These are phyloP conservation scores for Pichia sp. DNA, from an alignment of 1,139 yeast genomes.

Conservation along the genomic window DNA sequence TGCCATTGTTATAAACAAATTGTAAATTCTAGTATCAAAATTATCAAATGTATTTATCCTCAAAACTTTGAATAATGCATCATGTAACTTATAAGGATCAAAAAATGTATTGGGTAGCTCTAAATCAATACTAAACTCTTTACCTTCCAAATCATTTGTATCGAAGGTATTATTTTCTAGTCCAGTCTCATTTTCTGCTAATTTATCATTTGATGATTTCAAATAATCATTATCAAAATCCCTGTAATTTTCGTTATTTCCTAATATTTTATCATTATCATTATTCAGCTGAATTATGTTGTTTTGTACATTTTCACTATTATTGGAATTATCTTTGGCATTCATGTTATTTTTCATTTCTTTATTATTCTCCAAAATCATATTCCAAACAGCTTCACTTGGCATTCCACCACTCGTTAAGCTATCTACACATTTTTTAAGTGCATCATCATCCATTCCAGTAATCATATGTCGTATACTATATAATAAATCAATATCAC, in stretches of 20 bases:
- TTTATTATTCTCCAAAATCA: background rate
- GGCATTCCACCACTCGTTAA: slow-evolving; percentile 1
- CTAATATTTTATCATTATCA: too few species aligned
- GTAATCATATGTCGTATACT: slow-evolving; percentile 2
- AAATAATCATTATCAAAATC: too few species aligned
- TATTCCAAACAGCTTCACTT: background rate
- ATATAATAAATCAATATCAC: slow-evolving; percentile 2
- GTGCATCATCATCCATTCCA: slow-evolving; percentile 3
- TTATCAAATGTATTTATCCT: slow-evolving; percentile 15
- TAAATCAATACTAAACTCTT: slow-evolving; percentile 23
- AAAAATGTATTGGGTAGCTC: slow-evolving; percentile 19
- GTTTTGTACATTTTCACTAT: background rate
- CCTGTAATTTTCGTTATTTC: too few species aligned
- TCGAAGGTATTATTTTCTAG: slow-evolving; percentile 2
- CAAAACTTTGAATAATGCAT: slow-evolving; percentile 20
- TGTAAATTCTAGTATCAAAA: slow-evolving; percentile 12
- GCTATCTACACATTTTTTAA: slow-evolving; percentile 4
- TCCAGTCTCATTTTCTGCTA: too few species aligned
- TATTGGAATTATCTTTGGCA: background rate
- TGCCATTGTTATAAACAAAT: slow-evolving; percentile 29
- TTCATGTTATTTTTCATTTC: background rate
- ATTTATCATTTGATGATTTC: too few species aligned
- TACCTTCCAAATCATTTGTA: slow-evolving; percentile 12
- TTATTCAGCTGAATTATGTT: too few species aligned
- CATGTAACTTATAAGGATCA: slow-evolving; percentile 23